Conservation (phyloP, 441 rosid species). For the Dalechampia spathulata region DNA sequence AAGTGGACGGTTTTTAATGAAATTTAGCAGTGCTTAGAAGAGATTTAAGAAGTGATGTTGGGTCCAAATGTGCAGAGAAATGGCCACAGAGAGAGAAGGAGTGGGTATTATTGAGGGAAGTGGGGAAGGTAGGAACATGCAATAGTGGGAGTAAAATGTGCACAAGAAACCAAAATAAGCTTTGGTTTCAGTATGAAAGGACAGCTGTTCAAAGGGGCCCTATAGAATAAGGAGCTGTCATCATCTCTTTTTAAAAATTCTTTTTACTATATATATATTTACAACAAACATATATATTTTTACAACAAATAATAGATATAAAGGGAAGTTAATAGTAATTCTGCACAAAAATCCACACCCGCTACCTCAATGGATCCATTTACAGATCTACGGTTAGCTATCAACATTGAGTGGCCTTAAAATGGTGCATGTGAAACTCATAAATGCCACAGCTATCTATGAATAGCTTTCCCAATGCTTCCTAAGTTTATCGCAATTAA, state of each 20-base stretch:
- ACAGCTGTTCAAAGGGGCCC: slow-evolving; percentile 42
- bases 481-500: no score
- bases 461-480: background rate
- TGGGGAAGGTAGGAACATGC: slow-evolving; percentile 1
- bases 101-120: slow-evolving; percentile 24
- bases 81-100: background rate
- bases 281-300: no score
- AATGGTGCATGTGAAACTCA: background rate
- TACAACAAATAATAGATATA: background rate
- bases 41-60: no score
- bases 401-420: background rate
- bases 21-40: no score
- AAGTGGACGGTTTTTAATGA: no score
- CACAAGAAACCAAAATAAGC: slow-evolving; percentile 24
- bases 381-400: background rate
- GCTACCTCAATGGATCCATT: background rate
- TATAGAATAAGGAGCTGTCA: background rate
- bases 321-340: background rate
- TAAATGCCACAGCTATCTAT: background rate
- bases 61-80: background rate
- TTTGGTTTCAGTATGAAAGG: slow-evolving; percentile 14
- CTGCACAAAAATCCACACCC: background rate
- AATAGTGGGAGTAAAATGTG: slow-evolving; percentile 17
- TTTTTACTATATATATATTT: no score
- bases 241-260: background rate